These are phyloP conservation scores for Talaromyces sp. DNA, from an alignment of 2,329 filamentous ascomycete genomes.

Conservation along the genomic window DNA sequence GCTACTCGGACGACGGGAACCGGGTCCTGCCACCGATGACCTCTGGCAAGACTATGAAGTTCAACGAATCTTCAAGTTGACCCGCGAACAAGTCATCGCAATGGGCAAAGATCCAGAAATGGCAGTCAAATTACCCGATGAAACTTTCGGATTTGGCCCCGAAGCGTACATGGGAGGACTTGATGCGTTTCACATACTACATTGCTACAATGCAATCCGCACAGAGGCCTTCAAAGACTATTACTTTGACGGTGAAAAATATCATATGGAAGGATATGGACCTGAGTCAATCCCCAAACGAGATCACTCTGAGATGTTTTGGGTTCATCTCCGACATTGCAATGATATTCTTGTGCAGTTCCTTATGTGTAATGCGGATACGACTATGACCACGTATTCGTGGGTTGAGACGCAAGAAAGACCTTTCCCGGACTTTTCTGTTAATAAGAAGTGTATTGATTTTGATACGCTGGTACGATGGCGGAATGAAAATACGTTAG, in stretches of 20 bases:
- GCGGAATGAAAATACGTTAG: slow-evolving; percentile 21
- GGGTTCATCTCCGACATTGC: slow-evolving; percentile 37
- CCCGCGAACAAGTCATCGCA: slow-evolving; percentile 26
- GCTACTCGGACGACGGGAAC: slow-evolving; percentile 30
- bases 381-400: slow-evolving; percentile 34
- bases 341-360: slow-evolving; percentile 38
- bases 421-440: slow-evolving; percentile 36
- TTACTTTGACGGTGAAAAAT: slow-evolving; percentile 17
- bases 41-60: slow-evolving; percentile 34
- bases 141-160: slow-evolving; percentile 30
- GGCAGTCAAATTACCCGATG: slow-evolving; percentile 23
- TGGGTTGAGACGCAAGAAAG: slow-evolving; percentile 33
- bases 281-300: slow-evolving; percentile 22
- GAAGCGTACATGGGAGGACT: slow-evolving; percentile 37
- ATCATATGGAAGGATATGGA: slow-evolving; percentile 20
- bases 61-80: slow-evolving; percentile 25
- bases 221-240: slow-evolving; percentile 25
- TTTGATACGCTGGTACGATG: slow-evolving; percentile 25
- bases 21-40: slow-evolving; percentile 30
- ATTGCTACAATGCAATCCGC: slow-evolving; percentile 40
- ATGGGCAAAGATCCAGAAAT: slow-evolving; percentile 35
- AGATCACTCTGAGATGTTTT: slow-evolving; percentile 19
- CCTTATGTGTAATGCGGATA: slow-evolving; percentile 33
- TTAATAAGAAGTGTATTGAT: slow-evolving; percentile 34
- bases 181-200: slow-evolving; percentile 42